Base-by-base conservation (phyloP, 306 rosid genomes). In the Delonix regia region DNA sequence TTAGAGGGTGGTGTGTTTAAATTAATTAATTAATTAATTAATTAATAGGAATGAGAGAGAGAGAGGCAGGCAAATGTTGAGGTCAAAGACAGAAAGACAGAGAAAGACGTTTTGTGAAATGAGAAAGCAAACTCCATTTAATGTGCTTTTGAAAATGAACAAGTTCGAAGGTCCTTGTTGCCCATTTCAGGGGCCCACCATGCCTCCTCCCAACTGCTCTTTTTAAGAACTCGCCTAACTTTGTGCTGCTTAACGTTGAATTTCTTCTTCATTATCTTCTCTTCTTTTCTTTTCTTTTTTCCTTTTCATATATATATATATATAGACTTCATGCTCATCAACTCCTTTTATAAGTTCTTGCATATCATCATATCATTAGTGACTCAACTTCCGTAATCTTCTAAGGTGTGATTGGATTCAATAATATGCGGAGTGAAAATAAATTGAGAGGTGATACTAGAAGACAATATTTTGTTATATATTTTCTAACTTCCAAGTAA, bases 211-310 rank as follows among this genome's bases (percentile, higher is more conserved):
- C 68, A 70, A 72, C 73, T 82, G 19, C 72, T 78, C 33, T n/a
- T n/a, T n/a, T 69, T 73, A 83, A 71, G 53, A 60, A 77, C 66
- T 78, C 82, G 73, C 74, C 82, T 83, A 80, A 80, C 79, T 56
- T 83, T 48, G 42, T 78, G 73, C 61, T 75, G 66, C 73, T 75
- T 69, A 77, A 81, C 16, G 78, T 81, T 85, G 83, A 73, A 81
- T 53, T 72, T 56, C 4, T 4, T 30, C 4, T 30, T 30, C 4
- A 1, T 30, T n/a, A n/a, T n/a, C n/a, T n/a, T n/a, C n/a, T n/a
- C n/a, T n/a, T n/a, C n/a, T n/a, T n/a, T n/a, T n/a, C n/a, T n/a
- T n/a, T n/a, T n/a, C n/a, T n/a, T n/a, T n/a, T n/a, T n/a, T 56
- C 4, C 33, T 30, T 30, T 30, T 30, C 4, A 1, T 30, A 30